Conservation (phyloP, 108 stramenopile species). For the Chaetoceros muelleri region DNA sequence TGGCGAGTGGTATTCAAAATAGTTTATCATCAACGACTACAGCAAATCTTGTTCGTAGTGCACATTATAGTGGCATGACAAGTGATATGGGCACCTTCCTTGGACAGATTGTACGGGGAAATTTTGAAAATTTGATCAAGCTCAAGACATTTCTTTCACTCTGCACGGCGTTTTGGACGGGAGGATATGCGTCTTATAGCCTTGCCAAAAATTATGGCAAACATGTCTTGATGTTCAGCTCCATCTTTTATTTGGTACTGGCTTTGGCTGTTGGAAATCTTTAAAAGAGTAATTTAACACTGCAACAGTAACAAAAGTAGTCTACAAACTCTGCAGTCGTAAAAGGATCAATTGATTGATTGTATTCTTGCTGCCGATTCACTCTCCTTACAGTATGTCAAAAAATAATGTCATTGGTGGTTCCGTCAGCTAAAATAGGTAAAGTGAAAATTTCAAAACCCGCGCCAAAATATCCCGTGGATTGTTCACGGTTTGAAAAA, state of each 20-base stretch:
- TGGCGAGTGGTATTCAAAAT: slow-evolving; percentile 33
- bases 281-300: background rate
- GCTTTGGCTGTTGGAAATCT: background rate
- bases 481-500: no score
- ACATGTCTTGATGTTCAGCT: background rate
- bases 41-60: slow-evolving; percentile 30
- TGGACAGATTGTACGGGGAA: slow-evolving; percentile 28
- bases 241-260: background rate
- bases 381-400: no score
- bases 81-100: slow-evolving; percentile 32
- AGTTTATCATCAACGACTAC: slow-evolving; percentile 32
- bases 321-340: no score
- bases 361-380: no score
- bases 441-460: no score
- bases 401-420: no score
- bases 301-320: background rate
- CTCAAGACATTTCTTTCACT: slow-evolving; percentile 14
- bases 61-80: slow-evolving; percentile 21
- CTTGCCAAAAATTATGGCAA: background rate
- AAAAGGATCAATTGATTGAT: no score
- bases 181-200: slow-evolving; percentile 10
- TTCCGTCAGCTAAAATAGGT: no score
- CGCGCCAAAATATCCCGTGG: no score
- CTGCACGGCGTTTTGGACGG: slow-evolving; percentile 22
- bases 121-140: slow-evolving; percentile 21